Conservation (phyloP, 495 filamentous ascomycete species). For the Poronia punctata region DNA sequence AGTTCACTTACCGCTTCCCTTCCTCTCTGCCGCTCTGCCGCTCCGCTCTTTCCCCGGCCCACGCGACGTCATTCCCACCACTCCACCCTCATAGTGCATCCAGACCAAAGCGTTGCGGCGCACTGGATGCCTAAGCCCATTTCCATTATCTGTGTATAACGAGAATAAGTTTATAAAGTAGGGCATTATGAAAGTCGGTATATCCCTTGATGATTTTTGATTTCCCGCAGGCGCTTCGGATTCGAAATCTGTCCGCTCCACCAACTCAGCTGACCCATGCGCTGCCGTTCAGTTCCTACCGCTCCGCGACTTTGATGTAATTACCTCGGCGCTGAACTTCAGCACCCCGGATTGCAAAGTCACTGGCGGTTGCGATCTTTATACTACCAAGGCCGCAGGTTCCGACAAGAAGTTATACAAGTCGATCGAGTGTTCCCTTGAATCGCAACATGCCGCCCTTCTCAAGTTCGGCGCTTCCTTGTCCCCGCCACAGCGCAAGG, state of each 20-base stretch:
- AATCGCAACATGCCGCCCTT: constrained; percentile 80
- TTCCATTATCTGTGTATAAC: too few species aligned
- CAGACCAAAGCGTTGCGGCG: too few species aligned
- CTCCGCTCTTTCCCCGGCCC: constrained; percentile 5
- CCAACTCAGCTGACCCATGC: constrained; percentile 1
- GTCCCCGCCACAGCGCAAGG: constrained; percentile 62
- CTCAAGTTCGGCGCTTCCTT: constrained; percentile 74
- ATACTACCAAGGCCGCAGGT: constrained; percentile 92
- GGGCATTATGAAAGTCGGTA: too few species aligned
- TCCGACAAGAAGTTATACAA: constrained; percentile 96
- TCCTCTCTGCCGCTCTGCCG: background rate
- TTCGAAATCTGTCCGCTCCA: too few species aligned
- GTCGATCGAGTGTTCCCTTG: constrained; percentile 80
- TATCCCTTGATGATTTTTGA: too few species aligned
- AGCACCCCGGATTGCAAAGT: constrained; percentile 86
- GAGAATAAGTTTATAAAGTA: too few species aligned
- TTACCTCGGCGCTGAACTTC: constrained; percentile 88
- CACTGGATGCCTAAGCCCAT: too few species aligned
- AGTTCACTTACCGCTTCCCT: background rate
- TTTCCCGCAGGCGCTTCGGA: too few species aligned
- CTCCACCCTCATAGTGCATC: constrained; percentile 5
- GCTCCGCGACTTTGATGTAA: constrained; percentile 77
- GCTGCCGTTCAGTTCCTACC: constrained; percentile 67
- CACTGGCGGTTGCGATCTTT: constrained; percentile 86
- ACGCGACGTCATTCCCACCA: constrained; percentile 11